Evolutionary conservation across 257 asterid genomes (phyloP).

Genomic region (Anisodus tanguticus): DNA sequence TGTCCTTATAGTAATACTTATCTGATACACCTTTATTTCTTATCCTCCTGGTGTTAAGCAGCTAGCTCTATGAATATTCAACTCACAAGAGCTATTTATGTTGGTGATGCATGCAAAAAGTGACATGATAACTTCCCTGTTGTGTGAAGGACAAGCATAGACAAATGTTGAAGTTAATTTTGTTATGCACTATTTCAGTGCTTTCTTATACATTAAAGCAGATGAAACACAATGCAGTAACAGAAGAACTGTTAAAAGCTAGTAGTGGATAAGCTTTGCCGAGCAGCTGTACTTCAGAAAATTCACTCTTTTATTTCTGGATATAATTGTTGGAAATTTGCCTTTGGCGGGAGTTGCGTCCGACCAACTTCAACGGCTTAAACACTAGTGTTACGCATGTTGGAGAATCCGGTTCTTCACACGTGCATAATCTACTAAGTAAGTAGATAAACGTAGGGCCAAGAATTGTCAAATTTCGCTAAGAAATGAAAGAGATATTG

Average conservation of each 20-base stretch:
- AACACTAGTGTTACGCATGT: too few species aligned
- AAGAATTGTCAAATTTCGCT: too few species aligned
- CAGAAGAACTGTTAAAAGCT: background rate
- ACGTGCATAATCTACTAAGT: too few species aligned
- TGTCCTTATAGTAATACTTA: background rate
- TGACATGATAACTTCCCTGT: background rate
- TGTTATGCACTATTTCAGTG: background rate
- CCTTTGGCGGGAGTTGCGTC: too few species aligned
- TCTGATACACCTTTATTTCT: background rate
- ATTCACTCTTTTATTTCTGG: background rate
- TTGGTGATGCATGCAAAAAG: background rate
- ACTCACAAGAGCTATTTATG: background rate
- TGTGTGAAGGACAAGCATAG: background rate
- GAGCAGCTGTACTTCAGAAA: background rate
- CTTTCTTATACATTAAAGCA: background rate
- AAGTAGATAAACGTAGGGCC: too few species aligned
- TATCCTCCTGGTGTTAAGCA: background rate
- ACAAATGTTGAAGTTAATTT: background rate
- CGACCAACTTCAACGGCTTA: too few species aligned
- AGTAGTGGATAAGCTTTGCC: background rate
- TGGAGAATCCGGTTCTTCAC: too few species aligned
- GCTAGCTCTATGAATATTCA: background rate
- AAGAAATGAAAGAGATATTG: too few species aligned
- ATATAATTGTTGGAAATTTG: too few species aligned
- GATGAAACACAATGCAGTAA: conserved; percentile 14